Evolutionary conservation across 106 monocot genomes (phyloP).

Genomic region (Posidonia australis): DNA sequence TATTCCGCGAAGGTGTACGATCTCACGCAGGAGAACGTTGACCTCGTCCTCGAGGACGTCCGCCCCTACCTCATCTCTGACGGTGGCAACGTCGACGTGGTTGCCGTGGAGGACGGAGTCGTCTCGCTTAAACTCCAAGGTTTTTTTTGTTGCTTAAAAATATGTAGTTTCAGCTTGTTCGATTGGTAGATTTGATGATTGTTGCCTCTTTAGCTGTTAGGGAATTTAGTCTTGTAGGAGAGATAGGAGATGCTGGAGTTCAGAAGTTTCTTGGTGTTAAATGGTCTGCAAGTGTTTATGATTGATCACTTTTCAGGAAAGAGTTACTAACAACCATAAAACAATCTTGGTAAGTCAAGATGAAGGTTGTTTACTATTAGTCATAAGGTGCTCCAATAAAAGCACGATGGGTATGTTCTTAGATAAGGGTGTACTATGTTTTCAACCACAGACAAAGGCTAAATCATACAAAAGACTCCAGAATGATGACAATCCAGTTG

Average conservation of each 20-base stretch:
- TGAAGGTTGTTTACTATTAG: no score
- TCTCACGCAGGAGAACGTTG: constrained; percentile 75
- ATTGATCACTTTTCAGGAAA: no score
- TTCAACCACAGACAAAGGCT: no score
- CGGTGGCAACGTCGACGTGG: constrained; percentile 83
- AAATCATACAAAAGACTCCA: no score
- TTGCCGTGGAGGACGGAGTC: constrained; percentile 69
- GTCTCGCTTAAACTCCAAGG: constrained; percentile 86
- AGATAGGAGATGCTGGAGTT: not conserved
- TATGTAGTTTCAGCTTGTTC: not conserved
- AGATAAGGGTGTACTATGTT: no score
- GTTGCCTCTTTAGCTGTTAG: not conserved
- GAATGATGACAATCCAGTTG: no score
- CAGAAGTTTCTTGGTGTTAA: no score
- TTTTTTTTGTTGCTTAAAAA: no score
- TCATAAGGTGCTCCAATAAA: no score
- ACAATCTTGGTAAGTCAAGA: not conserved
- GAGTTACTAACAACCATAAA: not conserved
- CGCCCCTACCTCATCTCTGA: constrained; percentile 86
- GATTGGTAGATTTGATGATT: not conserved
- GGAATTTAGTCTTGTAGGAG: not conserved
- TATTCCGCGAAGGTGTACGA: constrained; percentile 62
- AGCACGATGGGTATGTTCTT: no score
- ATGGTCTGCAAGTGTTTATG: no score
- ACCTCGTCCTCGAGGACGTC: constrained; percentile 78